Conservation (phyloP, 2,329 filamentous ascomycete genomes). For the Cercospora berteroae region DNA sequence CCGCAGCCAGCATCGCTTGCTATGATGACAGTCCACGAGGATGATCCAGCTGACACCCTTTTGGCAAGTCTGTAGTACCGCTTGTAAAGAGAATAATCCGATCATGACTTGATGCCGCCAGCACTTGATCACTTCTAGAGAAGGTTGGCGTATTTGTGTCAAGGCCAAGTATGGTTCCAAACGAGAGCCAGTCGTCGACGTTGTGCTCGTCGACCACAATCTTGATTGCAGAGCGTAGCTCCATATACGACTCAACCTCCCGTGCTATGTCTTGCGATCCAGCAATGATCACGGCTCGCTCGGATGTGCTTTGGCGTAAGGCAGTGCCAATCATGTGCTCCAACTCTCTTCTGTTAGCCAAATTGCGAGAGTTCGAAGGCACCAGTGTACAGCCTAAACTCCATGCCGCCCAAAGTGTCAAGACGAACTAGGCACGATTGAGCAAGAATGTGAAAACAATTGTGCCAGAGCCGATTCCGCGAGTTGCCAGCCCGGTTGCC, state of each 20-base stretch:
- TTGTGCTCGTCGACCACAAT: background rate
- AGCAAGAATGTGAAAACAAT: background rate
- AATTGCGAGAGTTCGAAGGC: background rate
- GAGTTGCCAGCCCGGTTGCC: background rate
- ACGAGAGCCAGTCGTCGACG: background rate
- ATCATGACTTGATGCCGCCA: background rate
- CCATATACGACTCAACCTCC: background rate
- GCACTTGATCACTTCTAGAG: background rate
- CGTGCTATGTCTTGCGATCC: background rate
- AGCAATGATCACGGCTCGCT: background rate
- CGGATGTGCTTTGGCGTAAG: background rate
- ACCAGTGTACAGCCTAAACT: background rate
- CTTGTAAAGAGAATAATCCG: background rate
- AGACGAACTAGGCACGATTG: background rate
- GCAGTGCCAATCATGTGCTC: background rate
- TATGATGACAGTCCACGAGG: background rate
- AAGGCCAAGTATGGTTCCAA: background rate
- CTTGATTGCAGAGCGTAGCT: background rate
- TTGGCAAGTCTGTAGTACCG: background rate
- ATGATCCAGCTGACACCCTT: background rate
- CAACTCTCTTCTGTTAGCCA: background rate
- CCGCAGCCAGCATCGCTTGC: background rate
- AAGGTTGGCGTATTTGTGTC: background rate
- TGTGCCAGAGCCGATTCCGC: background rate
- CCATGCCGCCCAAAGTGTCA: background rate